Evolutionary conservation across 257 asterid genomes (phyloP), one percentile per base, ranked within the genome.

Genomic region (Nicotiana attenuata): DNA sequence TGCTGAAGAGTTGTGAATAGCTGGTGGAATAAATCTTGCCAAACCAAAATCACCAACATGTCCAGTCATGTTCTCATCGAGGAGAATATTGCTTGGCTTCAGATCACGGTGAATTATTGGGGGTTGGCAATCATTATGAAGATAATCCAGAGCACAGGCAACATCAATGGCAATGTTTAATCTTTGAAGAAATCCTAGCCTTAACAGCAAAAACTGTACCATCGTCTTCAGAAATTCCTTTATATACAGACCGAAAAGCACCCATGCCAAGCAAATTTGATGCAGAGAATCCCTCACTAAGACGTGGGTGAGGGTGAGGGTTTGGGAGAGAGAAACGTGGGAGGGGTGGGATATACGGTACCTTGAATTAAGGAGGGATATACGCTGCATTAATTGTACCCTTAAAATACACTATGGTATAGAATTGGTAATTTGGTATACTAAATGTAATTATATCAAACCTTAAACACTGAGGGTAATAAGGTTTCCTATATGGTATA

Each of bases 81-180:
- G 82, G 15, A 88, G 85, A 41, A 86, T 79, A 31, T 84, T 88
- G 22, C 86, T 78, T 24, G 89, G 91, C 80, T 86, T 86, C 47
- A 88, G 61, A 81, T 28, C 89, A 16, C 89, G 57, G 47, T 86
- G 89, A 24, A 86, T 76, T 45, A 84, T n/a, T 52, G 87, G 75
- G 5, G 11, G 57, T 53, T 69, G 85, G 47, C 83, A 81, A 22
- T 86, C 65, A n/a, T 83, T 77, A 38, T 86, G 89, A 65, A 86
- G 89, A 78, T 83, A 86, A 69, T 86, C 85, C 22, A 86, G 35
- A 10, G 85, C 85, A 38, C 28, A 63, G 0, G 87, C 85, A 2
- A 86, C 80, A 55, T 86, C 89, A 77, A 31, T 71, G 20, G 85
- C 82, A 38, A 84, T 78, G 47, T 75, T 83, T 59, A 83, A 17